phyloP scores from a whole-genome alignment of 257 asterid genomes.

The Solanum sitiens region DNA sequence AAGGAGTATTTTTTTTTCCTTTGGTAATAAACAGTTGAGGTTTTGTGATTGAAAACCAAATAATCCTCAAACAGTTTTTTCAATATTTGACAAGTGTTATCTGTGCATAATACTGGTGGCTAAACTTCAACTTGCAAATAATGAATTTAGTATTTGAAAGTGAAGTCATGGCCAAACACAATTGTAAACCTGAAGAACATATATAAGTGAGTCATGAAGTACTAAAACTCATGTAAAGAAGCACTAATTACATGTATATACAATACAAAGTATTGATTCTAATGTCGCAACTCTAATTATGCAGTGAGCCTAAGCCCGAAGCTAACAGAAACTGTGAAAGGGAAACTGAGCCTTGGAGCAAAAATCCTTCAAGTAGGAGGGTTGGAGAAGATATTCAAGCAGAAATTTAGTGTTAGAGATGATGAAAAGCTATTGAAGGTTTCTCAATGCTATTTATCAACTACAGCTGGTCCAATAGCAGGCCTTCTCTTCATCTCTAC shows the following conservation, averaged over 20 bases:
- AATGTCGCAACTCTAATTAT: background rate
- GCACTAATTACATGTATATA: background rate
- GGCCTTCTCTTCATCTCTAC: slow-evolving; percentile 8
- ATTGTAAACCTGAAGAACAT: background rate
- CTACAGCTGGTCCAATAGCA: slow-evolving; percentile 8
- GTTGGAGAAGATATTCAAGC: slow-evolving; percentile 5
- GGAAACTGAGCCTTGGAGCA: slow-evolving; percentile 39
- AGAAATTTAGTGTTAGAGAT: background rate
- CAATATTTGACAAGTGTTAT: background rate
- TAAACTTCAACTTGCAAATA: background rate
- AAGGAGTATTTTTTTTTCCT: background rate
- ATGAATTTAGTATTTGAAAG: background rate
- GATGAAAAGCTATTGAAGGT: slow-evolving; percentile 10
- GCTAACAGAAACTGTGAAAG: slow-evolving; percentile 30
- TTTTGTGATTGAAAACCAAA: background rate
- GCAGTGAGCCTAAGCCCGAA: slow-evolving; percentile 38
- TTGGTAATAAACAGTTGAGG: background rate
- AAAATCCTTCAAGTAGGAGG: slow-evolving; percentile 14
- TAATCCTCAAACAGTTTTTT: background rate
- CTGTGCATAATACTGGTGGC: background rate
- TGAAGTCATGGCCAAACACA: background rate
- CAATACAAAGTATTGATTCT: background rate
- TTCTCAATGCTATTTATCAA: slow-evolving; percentile 1
- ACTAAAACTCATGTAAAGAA: background rate
- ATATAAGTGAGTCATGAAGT: background rate